Conservation (phyloP, 768 basidiomycete genomes). For the Calocybe indica region DNA sequence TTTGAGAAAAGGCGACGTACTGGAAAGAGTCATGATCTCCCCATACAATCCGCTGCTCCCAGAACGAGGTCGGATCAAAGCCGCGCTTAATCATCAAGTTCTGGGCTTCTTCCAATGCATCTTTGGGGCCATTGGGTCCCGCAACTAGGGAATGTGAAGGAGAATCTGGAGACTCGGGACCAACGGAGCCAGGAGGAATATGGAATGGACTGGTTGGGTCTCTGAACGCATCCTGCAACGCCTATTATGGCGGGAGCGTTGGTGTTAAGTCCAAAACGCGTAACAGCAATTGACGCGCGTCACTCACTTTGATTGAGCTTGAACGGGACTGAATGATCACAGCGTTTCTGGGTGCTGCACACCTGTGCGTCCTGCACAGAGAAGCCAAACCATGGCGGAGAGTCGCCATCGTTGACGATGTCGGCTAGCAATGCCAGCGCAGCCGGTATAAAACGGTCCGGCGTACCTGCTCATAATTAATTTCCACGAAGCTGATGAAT, state of each 20-base stretch:
- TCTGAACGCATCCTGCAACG: conserved; percentile 54
- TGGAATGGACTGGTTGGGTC: conserved; percentile 65
- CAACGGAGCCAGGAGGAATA: conserved; percentile 50
- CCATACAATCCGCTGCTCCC: conserved; percentile 76
- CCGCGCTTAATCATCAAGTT: conserved; percentile 37
- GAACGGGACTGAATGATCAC: too few species aligned
- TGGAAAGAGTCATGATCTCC: conserved; percentile 77
- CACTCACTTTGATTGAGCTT: not conserved
- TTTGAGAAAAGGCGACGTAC: conserved; percentile 32
- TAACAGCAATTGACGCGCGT: not conserved
- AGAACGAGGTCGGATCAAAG: conserved; percentile 62
- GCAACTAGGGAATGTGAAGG: conserved; percentile 11
- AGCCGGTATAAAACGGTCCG: too few species aligned
- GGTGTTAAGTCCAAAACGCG: not conserved
- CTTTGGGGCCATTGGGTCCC: conserved; percentile 3
- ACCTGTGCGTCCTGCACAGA: too few species aligned
- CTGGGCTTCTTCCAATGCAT: conserved; percentile 33
- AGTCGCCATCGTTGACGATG: too few species aligned
- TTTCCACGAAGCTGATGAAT: too few species aligned
- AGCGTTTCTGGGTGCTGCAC: too few species aligned
- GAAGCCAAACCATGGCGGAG: too few species aligned
- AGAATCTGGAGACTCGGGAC: conserved; percentile 56
- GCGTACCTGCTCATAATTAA: too few species aligned
- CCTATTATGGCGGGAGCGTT: conserved; percentile 28
- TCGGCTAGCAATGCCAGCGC: too few species aligned